phyloP scores from a whole-genome alignment of 306 rosid species.

The Corylus americana region DNA sequence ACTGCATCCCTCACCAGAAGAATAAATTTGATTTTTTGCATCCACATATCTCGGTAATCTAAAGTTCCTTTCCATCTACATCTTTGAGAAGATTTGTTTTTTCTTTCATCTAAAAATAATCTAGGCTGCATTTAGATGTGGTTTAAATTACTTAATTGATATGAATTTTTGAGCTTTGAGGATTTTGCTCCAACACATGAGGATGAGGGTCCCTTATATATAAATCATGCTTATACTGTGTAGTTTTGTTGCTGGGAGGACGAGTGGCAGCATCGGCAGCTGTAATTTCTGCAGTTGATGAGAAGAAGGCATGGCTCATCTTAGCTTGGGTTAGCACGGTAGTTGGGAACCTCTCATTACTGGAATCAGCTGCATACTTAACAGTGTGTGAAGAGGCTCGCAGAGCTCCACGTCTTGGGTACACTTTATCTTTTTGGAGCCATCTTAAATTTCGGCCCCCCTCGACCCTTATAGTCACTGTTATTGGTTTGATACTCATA shows the following conservation, averaged over 20 bases:
- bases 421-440: too few species aligned
- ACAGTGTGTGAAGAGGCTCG: too few species aligned
- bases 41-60: too few species aligned
- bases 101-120: not conserved
- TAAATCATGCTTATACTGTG: not conserved
- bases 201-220: not conserved
- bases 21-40: too few species aligned
- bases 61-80: not conserved
- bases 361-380: too few species aligned
- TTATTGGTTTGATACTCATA: too few species aligned
- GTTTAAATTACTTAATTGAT: not conserved
- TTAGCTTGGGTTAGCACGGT: too few species aligned
- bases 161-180: not conserved
- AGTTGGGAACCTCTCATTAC: too few species aligned
- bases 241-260: conserved; percentile 81
- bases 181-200: not conserved
- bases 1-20: too few species aligned
- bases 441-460: too few species aligned
- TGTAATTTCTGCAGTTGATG: conserved; percentile 48
- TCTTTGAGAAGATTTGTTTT: not conserved
- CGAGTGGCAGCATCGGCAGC: conserved; percentile 74
- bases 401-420: too few species aligned
- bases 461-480: too few species aligned
- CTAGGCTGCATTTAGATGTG: not conserved
- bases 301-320: conserved; percentile 59